phyloP scores from a whole-genome alignment of 345 rosid species.

The Eucalyptus tenuipes region DNA sequence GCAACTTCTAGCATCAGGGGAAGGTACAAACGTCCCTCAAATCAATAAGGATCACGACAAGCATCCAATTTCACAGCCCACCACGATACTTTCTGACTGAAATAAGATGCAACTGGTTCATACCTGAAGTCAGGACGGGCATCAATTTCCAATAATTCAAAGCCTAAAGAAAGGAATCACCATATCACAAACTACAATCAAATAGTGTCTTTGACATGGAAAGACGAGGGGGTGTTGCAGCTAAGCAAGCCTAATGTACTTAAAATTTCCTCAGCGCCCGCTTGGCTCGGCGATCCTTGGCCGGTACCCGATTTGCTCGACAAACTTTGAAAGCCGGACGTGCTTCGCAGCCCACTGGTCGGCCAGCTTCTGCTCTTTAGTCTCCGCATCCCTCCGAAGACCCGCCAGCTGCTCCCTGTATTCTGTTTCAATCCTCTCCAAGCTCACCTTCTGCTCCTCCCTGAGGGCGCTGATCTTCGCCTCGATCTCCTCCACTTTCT shows the following conservation, averaged over 20 bases:
- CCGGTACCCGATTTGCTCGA: slow-evolving; percentile 75
- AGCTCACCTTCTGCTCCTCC: slow-evolving; percentile 64
- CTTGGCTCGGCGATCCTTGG: slow-evolving; percentile 7
- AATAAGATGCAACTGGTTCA: background rate
- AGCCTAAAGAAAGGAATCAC: background rate
- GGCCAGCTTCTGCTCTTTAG: slow-evolving; percentile 79
- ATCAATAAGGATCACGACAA: background rate
- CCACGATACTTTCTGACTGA: background rate
- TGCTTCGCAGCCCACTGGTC: slow-evolving; percentile 86
- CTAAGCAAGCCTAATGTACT: background rate
- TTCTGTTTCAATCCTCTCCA: slow-evolving; percentile 76
- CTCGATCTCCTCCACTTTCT: slow-evolving; percentile 86
- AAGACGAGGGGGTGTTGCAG: background rate
- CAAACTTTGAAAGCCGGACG: slow-evolving; percentile 56
- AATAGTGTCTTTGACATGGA: background rate
- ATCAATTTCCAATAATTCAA: background rate
- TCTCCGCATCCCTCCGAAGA: slow-evolving; percentile 69
- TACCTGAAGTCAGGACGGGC: background rate
- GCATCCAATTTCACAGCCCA: background rate
- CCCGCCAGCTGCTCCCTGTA: slow-evolving; percentile 61
- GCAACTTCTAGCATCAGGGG: background rate
- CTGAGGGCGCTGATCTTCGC: slow-evolving; percentile 69
- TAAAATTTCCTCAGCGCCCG: background rate
- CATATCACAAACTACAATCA: background rate
- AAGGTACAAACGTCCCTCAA: background rate